Evolutionary conservation across 2,329 filamentous ascomycete species (phyloP), one percentile per base, ranked within the genome.

Genomic region (Penicillium verrucosum): DNA sequence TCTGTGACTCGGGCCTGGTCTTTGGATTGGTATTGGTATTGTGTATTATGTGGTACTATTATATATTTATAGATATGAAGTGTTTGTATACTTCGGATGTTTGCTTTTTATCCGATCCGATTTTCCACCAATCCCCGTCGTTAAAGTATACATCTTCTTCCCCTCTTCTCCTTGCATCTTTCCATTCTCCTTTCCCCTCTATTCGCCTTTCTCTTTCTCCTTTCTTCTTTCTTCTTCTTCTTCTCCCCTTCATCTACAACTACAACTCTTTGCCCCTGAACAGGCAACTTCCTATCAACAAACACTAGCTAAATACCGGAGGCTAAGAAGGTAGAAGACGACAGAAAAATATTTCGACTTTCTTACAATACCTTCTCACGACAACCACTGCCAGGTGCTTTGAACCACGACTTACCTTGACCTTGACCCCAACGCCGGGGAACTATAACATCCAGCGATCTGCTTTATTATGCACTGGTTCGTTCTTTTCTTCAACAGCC

Each of bases 101-200:
- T 46, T 21, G 4, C 12, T 25, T 30, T 42, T 23, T 51, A 11
- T 38, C 47, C 37, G 36, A 23, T 37, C 34, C 25, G 34, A 27
- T 36, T 51, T 53, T 38, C 42, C 32, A 46, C 44, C 43, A 48
- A 38, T 54, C 44, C 21, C 16, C 6, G 8, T 48, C 37, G 18
- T 25, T 16, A 3, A 18, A 49, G 25, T 50, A 41, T 50, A 50
- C 36, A 23, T 41, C 51, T 46, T 4, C n/a, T 23, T n/a, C 41
- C 21, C 50, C 41, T 12, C 44, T 21, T 52, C 21, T 34, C 27
- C 23, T 29, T 46, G 18, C 44, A 45, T 21, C 21, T 23, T 32
- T 5, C 43, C 2, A 23, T 16, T 34, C 11, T 10, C n/a, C 27
- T 27, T 36, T 27, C 12, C 21, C 27, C 11, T 36, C 8, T 50